Conservation (phyloP, 1,284 basidiomycete species). For the Heterobasidion irregulare region DNA sequence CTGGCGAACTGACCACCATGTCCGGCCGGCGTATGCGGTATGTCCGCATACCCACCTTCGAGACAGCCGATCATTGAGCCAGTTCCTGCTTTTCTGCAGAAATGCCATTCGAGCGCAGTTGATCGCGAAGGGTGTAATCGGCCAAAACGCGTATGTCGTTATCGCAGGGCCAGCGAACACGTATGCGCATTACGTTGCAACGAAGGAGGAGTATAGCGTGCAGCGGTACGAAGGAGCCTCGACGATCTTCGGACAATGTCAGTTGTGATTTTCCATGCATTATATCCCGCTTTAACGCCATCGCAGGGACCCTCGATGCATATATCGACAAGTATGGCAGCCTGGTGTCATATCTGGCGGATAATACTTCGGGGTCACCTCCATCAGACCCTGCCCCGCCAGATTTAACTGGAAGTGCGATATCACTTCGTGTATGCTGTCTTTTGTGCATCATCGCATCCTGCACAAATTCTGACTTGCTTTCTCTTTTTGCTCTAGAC, state of each 20-base stretch:
- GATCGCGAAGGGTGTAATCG: constrained; percentile 54
- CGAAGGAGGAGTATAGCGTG: constrained; percentile 66
- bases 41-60: constrained; percentile 1
- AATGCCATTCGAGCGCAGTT: constrained; percentile 57
- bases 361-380: constrained; percentile 34
- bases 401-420: constrained; percentile 58
- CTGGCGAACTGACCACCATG: constrained; percentile 61
- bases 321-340: constrained; percentile 73
- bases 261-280: too few species aligned
- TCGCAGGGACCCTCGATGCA: constrained; percentile 64
- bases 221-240: constrained; percentile 82
- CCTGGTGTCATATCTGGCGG: constrained; percentile 54
- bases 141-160: constrained; percentile 63
- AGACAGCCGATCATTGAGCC: not conserved
- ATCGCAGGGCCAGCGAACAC: constrained; percentile 77
- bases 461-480: constrained; percentile 1
- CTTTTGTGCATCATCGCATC: not conserved
- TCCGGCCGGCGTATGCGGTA: constrained; percentile 36
- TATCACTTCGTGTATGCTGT: constrained; percentile 51
- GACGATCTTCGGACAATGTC: constrained; percentile 72
- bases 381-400: constrained; percentile 60
- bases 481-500: constrained; percentile 27
- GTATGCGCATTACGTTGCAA: constrained; percentile 71
- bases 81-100: constrained; percentile 20
- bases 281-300: too few species aligned